These are phyloP conservation scores for Hypoxylon sp. DNA, from an alignment of 2,329 filamentous ascomycete genomes.

Conservation along the genomic window DNA sequence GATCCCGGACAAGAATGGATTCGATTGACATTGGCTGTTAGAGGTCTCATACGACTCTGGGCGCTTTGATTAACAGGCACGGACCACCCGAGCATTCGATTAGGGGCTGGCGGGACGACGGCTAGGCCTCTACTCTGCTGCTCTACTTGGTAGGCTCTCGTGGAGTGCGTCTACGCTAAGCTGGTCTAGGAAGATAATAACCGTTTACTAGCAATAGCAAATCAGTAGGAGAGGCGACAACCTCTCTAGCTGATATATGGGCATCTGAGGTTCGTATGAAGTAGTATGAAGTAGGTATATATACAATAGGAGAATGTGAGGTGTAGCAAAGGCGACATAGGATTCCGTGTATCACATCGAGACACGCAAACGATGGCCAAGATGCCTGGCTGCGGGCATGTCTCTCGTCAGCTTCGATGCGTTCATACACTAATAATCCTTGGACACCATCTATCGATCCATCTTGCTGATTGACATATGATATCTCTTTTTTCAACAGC, in stretches of 20 bases:
- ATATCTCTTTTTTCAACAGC: slow-evolving; percentile 6
- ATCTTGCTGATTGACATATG: slow-evolving; percentile 2
- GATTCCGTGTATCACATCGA: too few species aligned
- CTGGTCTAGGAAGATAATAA: too few species aligned
- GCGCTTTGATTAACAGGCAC: slow-evolving; percentile 33
- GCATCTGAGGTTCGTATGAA: too few species aligned
- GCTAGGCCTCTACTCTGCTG: too few species aligned
- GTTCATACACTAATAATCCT: slow-evolving; percentile 2
- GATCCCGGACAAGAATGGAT: slow-evolving; percentile 6
- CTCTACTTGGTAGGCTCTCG: slow-evolving; percentile 15
- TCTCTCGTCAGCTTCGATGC: slow-evolving; percentile 24
- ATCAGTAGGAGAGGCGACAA: too few species aligned
- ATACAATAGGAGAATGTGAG: too few species aligned
- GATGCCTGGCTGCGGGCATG: too few species aligned
- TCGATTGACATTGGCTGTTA: slow-evolving; percentile 34
- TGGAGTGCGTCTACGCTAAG: slow-evolving; percentile 21
- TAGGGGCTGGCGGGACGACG: neutral
- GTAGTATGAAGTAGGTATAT: too few species aligned
- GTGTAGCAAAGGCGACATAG: too few species aligned
- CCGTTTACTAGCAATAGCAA: neutral
- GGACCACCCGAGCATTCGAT: slow-evolving; percentile 20
- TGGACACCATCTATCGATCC: slow-evolving; percentile 4
- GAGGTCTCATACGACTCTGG: slow-evolving; percentile 31
- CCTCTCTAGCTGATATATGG: too few species aligned
- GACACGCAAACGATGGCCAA: too few species aligned